Evolutionary conservation across 441 rosid species (phyloP).

Genomic region (Pelargonium myrrhifolium): DNA sequence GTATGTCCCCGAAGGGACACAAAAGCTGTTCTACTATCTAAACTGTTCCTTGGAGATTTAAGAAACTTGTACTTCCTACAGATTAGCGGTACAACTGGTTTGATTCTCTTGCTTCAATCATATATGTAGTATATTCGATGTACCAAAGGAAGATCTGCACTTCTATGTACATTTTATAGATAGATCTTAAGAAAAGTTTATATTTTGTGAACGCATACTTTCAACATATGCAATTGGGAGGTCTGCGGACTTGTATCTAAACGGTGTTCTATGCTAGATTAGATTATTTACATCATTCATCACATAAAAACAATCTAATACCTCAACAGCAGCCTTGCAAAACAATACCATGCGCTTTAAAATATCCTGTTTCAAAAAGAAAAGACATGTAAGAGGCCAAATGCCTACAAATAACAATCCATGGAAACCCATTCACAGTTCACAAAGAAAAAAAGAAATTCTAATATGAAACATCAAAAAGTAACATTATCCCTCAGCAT

Average conservation of each 20-base stretch:
- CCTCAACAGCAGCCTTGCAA: conserved; percentile 95
- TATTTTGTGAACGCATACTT: neutral
- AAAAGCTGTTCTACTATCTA: too few relatives aligned
- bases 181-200: neutral
- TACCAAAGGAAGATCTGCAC: too few relatives aligned
- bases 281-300: neutral
- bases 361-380: conserved; percentile 60
- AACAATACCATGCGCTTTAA: conserved; percentile 79
- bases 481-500: neutral
- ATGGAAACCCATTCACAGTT: conserved; percentile 5
- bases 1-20: too few relatives aligned
- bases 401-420: conserved; percentile 5
- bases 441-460: neutral
- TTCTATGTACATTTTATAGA: neutral
- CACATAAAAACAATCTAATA: conserved; percentile 19
- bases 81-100: too few relatives aligned
- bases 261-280: neutral
- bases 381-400: conserved; percentile 1
- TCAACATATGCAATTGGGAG: neutral
- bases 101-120: too few relatives aligned
- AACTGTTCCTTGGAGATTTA: too few relatives aligned
- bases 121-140: too few relatives aligned
- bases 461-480: neutral
- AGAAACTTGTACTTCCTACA: too few relatives aligned
- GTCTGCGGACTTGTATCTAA: neutral